Evolutionary conservation across 2,329 filamentous ascomycete species (phyloP).

Genomic region (Exophiala spinifera): DNA sequence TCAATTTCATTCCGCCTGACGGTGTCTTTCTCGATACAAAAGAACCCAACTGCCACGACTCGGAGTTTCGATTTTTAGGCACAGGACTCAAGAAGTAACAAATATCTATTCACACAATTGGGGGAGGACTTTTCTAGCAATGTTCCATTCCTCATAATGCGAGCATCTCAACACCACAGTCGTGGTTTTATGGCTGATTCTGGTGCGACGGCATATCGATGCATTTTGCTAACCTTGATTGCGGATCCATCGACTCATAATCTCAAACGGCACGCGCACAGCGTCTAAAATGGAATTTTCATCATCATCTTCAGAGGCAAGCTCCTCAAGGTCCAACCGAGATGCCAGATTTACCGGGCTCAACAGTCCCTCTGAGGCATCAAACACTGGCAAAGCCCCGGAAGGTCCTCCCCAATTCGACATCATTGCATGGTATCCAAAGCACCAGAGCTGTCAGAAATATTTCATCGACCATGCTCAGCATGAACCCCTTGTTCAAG

Average conservation of each 20-base stretch:
- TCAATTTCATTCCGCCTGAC: no score
- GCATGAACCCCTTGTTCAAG: constrained; percentile 76
- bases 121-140: neutral
- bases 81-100: no score
- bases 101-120: no score
- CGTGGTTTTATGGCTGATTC: neutral
- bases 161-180: neutral
- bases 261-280: neutral
- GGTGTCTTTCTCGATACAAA: no score
- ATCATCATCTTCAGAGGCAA: constrained; percentile 28
- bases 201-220: neutral
- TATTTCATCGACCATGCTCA: constrained; percentile 93
- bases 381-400: constrained; percentile 26
- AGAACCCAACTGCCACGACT: no score
- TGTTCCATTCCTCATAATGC: neutral
- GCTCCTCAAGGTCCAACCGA: constrained; percentile 15
- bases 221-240: neutral
- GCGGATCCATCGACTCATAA: neutral
- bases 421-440: constrained; percentile 89
- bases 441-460: constrained; percentile 81
- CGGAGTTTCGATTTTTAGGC: no score
- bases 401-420: constrained; percentile 48
- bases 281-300: constrained; percentile 23
- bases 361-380: constrained; percentile 17
- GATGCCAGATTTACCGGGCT: constrained; percentile 21